phyloP scores from a whole-genome alignment of 768 basidiomycete species.

The Termitomyces bulborhizus region DNA sequence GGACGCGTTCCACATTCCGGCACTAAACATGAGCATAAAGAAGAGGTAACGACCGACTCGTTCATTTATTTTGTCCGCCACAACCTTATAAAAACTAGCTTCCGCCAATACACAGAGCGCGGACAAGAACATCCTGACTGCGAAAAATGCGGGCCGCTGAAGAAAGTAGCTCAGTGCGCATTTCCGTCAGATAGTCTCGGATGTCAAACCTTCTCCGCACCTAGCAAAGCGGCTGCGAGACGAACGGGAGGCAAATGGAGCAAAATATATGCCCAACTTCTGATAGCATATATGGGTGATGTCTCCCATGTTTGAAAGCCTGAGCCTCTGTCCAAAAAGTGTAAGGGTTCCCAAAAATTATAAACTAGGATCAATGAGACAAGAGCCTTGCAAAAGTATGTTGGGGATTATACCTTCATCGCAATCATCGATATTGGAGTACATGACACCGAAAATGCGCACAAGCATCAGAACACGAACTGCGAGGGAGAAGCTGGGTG shows the following conservation, averaged over 20 bases:
- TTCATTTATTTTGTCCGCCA: slow-evolving; percentile 79
- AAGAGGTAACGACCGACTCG: slow-evolving; percentile 91
- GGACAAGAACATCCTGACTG: slow-evolving; percentile 75
- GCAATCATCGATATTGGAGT: slow-evolving; percentile 90
- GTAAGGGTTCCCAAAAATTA: slow-evolving; percentile 99
- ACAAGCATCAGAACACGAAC: slow-evolving; percentile 78
- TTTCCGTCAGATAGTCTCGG: not conserved
- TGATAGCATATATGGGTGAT: slow-evolving; percentile 83
- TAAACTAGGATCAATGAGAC: slow-evolving; percentile 52
- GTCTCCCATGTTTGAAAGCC: slow-evolving; percentile 99
- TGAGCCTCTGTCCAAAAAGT: slow-evolving; percentile 78
- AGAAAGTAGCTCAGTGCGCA: slow-evolving; percentile 9
- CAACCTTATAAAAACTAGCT: slow-evolving; percentile 73
- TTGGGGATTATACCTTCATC: slow-evolving; percentile 70
- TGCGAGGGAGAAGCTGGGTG: slow-evolving; percentile 78
- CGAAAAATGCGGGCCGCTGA: slow-evolving; percentile 86
- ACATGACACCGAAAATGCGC: slow-evolving; percentile 86
- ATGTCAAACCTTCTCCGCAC: slow-evolving; percentile 65
- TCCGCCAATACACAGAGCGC: slow-evolving; percentile 72
- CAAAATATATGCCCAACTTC: slow-evolving; percentile 92
- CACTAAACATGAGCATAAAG: slow-evolving; percentile 76
- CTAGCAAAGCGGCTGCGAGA: slow-evolving; percentile 42
- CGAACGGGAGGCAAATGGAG: slow-evolving; percentile 69
- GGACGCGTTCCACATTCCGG: slow-evolving; percentile 94
- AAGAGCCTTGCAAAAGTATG: not conserved